Conservation (phyloP, 2,329 filamentous ascomycete genomes). For the Aspergillus sp. region DNA sequence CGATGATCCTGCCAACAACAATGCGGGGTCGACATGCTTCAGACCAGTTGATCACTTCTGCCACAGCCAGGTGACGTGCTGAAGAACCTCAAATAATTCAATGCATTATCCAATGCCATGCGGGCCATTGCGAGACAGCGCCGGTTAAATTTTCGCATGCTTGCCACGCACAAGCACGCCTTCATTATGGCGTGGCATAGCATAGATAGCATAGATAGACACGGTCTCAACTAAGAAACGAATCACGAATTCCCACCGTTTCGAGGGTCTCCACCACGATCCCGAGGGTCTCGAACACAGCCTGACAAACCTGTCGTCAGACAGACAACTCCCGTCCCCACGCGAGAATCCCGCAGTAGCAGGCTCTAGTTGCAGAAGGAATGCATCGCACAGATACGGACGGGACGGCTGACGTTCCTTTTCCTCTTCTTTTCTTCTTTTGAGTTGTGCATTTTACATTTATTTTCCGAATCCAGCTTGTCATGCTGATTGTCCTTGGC, state of each 20-base stretch:
- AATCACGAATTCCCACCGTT: not conserved
- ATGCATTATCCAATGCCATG: not conserved
- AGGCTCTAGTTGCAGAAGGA: not conserved
- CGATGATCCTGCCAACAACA: not conserved
- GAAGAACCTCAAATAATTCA: not conserved
- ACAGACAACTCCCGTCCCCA: not conserved
- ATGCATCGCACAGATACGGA: conserved; percentile 3
- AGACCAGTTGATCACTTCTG: not conserved
- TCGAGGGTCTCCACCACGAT: not conserved
- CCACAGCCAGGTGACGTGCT: not conserved
- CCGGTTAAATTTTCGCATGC: too few species aligned
- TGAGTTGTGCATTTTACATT: not conserved
- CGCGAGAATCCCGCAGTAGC: not conserved
- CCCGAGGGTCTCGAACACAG: conserved; percentile 3
- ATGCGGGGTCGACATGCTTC: not conserved
- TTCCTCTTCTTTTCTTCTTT: not conserved
- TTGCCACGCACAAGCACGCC: not conserved
- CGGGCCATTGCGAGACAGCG: too few species aligned
- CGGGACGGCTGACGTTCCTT: not conserved
- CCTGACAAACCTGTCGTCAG: not conserved
- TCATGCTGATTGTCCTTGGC: not conserved
- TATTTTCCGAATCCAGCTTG: not conserved
- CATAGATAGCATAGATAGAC: not conserved
- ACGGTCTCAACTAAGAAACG: not conserved
- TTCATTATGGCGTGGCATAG: not conserved